Percentiles rank a stretch among this genome's conserved stretches.
Conservation (phyloP, 176 grass and related monocot genomes). For the Hordeum vulgare region DNA sequence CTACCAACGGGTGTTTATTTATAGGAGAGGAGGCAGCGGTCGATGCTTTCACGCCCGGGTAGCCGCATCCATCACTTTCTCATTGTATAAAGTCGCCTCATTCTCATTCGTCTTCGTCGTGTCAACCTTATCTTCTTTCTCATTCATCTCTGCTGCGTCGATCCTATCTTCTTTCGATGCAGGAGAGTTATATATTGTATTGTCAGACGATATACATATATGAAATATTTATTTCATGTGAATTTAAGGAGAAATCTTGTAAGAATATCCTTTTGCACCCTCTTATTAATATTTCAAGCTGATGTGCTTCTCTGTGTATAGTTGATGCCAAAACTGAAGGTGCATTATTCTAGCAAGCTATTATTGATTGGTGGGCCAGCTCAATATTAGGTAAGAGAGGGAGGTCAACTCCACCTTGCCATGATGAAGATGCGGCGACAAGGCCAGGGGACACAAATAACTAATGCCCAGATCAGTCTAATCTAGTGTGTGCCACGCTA, state of each 20-base stretch:
- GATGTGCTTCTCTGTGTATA: neutral
- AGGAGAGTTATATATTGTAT: too few species aligned
- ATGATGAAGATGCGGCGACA: constrained; percentile 24
- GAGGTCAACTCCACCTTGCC: neutral
- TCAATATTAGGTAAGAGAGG: neutral
- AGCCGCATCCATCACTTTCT: neutral
- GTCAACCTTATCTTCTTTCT: neutral
- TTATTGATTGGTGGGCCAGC: neutral
- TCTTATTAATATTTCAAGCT: neutral
- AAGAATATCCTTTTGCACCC: neutral
- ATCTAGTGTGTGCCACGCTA: neutral
- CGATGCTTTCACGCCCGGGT: neutral
- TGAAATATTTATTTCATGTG: too few species aligned
- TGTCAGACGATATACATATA: too few species aligned
- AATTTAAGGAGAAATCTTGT: too few species aligned
- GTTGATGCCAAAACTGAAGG: neutral
- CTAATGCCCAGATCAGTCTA: neutral
- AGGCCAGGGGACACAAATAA: neutral
- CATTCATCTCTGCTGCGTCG: too few species aligned
- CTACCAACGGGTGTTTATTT: neutral
- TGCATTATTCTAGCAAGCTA: neutral
- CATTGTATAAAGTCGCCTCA: neutral
- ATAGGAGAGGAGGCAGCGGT: neutral
- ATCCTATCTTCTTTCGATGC: too few species aligned
- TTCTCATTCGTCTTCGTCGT: neutral